phyloP scores from a whole-genome alignment of 1,139 yeast genomes.

The Kodamaea arcana region DNA sequence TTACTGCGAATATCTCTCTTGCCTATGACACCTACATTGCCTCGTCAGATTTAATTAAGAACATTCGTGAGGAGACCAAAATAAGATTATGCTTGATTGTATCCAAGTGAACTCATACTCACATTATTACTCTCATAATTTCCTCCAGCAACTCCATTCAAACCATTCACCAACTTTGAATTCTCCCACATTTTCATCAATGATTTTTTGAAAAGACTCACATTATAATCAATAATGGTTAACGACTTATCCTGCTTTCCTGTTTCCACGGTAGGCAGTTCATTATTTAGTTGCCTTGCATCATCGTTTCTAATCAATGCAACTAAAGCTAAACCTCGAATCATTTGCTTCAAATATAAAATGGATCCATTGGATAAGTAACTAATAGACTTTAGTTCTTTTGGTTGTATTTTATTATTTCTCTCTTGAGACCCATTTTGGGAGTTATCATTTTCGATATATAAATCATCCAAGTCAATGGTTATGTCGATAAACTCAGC shows the following conservation, averaged over 20 bases:
- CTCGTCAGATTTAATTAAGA: too few species aligned
- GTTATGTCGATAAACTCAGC: slow-evolving; percentile 96
- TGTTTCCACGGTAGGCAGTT: slow-evolving; percentile 4
- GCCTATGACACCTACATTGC: too few species aligned
- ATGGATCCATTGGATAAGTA: slow-evolving; percentile 78
- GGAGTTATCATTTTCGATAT: slow-evolving; percentile 34
- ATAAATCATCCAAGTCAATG: slow-evolving; percentile 76
- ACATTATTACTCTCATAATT: slow-evolving; percentile 1
- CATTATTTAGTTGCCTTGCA: slow-evolving; percentile 8
- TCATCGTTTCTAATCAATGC: slow-evolving; percentile 75
- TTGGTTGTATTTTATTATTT: slow-evolving; percentile 14
- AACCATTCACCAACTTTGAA: slow-evolving; percentile 14
- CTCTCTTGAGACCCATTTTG: slow-evolving; percentile 19
- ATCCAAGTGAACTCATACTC: neutral
- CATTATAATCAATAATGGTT: slow-evolving; percentile 85
- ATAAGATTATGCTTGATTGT: too few species aligned
- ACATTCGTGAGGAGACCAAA: too few species aligned
- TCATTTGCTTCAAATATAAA: slow-evolving; percentile 84
- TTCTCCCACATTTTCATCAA: slow-evolving; percentile 73
- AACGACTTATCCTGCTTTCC: slow-evolving; percentile 43
- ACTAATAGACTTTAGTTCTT: slow-evolving; percentile 62
- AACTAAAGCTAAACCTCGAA: slow-evolving; percentile 86
- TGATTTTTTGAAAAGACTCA: slow-evolving; percentile 73
- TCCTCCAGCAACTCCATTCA: neutral
- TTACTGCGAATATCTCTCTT: too few species aligned